These are phyloP conservation scores for Antitrichia curtipendula DNA, from an alignment of 225 moss, liverwort and hornwort species.

Conservation along the genomic window DNA sequence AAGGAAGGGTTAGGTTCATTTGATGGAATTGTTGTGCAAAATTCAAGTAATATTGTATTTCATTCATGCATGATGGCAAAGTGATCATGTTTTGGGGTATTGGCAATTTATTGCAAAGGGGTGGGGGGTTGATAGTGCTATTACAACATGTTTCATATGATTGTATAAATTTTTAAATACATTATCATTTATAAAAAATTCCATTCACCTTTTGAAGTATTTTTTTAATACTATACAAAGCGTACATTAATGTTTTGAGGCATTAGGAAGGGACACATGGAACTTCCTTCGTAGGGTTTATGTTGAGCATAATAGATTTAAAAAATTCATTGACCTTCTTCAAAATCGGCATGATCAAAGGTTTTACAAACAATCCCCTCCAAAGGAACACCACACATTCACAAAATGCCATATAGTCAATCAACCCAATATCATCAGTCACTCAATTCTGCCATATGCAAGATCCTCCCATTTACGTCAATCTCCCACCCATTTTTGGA, in stretches of 20 bases:
- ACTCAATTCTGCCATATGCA: too few relatives aligned
- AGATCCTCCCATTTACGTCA: too few relatives aligned
- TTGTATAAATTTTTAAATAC: neutral
- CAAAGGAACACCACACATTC: neutral
- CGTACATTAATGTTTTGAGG: neutral
- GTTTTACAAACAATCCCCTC: neutral
- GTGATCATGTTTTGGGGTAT: neutral
- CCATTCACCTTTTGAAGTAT: neutral
- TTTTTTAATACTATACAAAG: neutral
- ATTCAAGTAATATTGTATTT: neutral
- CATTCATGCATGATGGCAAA: fast-evolving
- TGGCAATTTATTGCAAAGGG: neutral
- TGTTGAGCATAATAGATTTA: neutral
- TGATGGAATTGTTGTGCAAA: neutral
- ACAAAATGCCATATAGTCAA: too few relatives aligned
- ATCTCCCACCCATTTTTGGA: too few relatives aligned
- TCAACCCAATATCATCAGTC: too few relatives aligned
- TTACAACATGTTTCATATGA: too few relatives aligned
- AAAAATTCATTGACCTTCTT: too few relatives aligned
- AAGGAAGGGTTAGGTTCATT: neutral
- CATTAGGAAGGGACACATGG: neutral
- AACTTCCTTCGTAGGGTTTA: fast-evolving
- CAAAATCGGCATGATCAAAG: neutral
- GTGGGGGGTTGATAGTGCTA: too few relatives aligned
- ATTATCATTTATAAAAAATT: neutral